A percentile compares a stretch with the other conserved stretches of the same genome.
Conservation (phyloP, 345 rosid species). For the Lumnitzera racemosa region DNA sequence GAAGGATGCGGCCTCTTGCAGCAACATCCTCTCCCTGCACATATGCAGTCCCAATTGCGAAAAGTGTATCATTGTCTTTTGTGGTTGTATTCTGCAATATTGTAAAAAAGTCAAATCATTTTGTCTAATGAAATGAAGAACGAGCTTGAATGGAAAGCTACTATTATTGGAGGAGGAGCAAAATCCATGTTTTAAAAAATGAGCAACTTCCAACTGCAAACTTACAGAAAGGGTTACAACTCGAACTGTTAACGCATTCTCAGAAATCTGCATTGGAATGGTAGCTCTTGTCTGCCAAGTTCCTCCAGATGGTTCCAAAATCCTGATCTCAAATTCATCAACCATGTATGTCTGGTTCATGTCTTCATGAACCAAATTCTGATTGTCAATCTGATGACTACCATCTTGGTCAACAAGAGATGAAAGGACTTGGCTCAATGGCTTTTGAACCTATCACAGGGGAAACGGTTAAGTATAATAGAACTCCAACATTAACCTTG, state of each 20-base stretch:
- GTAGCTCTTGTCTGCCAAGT: slow-evolving; percentile 92
- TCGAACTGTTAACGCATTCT: slow-evolving; percentile 89
- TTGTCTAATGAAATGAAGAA: no score
- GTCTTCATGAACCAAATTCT: slow-evolving; percentile 68
- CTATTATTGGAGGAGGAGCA: no score
- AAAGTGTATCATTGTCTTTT: slow-evolving; percentile 75
- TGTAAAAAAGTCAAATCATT: background rate
- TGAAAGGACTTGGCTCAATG: slow-evolving; percentile 85
- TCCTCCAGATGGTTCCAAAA: slow-evolving; percentile 86
- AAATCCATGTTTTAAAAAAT: slow-evolving; percentile 1
- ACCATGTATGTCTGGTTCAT: slow-evolving; percentile 63
- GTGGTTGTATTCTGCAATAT: slow-evolving; percentile 68
- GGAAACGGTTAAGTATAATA: slow-evolving; percentile 3
- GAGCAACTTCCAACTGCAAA: slow-evolving; percentile 17
- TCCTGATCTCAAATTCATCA: slow-evolving; percentile 89
- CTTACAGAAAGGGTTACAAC: slow-evolving; percentile 85
- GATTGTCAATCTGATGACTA: slow-evolving; percentile 85
- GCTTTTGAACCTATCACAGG: slow-evolving; percentile 63
- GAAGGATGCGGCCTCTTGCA: slow-evolving; percentile 89
- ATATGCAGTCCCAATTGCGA: slow-evolving; percentile 95
- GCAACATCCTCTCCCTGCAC: slow-evolving; percentile 99
- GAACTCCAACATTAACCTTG: background rate
- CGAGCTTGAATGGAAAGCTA: no score
- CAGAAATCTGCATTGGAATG: slow-evolving; percentile 92
- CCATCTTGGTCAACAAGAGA: slow-evolving; percentile 90